These are phyloP conservation scores for Blastocrithidia nonstop DNA, from an alignment of 208 protist species.

Conservation along the genomic window DNA sequence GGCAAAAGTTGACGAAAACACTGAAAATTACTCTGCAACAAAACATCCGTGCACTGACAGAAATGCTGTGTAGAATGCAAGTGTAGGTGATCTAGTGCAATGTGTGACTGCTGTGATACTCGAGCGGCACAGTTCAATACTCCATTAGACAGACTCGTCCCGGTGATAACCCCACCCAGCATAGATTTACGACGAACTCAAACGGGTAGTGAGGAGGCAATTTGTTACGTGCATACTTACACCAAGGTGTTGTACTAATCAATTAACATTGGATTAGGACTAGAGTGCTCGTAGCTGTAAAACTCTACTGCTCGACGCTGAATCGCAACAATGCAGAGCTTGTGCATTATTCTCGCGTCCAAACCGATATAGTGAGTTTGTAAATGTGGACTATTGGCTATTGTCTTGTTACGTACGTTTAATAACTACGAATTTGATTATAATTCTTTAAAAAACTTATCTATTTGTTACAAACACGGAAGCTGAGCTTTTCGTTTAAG, in stretches of 20 bases:
- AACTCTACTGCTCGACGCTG: conserved; percentile 22
- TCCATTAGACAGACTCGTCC: conserved; percentile 56
- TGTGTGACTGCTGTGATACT: conserved; percentile 34
- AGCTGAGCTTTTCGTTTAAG: no score
- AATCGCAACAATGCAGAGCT: conserved; percentile 29
- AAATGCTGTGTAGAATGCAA: conserved; percentile 57
- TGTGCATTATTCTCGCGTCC: no score
- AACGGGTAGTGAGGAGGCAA: conserved; percentile 16
- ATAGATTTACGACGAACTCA: conserved; percentile 42
- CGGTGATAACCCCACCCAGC: conserved; percentile 47
- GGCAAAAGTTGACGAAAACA: conserved; percentile 46
- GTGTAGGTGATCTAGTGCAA: conserved; percentile 54
- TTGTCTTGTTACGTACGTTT: no score
- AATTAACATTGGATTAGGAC: conserved; percentile 60
- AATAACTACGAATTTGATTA: no score
- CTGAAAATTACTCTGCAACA: conserved; percentile 53
- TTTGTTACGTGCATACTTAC: conserved; percentile 13
- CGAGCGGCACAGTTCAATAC: conserved; percentile 65
- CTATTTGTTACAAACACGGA: no score
- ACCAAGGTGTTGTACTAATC: conserved; percentile 36
- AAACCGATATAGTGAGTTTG: no score
- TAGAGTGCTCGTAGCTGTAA: conserved; percentile 19
- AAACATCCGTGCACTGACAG: conserved; percentile 66
- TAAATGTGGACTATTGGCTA: no score
- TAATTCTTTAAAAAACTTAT: no score